phyloP scores from a whole-genome alignment of 805 yeast genomes.

The Maudiozyma serrabonitensis region DNA sequence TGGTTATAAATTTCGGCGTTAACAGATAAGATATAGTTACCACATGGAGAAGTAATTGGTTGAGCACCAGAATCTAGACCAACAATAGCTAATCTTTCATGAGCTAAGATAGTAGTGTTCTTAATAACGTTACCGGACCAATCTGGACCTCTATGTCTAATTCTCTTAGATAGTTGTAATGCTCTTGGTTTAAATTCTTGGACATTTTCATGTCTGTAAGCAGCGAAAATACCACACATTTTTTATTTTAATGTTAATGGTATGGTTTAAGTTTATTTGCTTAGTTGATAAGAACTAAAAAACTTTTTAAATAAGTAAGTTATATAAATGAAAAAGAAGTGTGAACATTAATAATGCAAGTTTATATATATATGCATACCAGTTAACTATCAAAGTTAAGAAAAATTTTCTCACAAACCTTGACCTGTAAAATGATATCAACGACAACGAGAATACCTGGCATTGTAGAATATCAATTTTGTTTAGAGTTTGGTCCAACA shows the following conservation, averaged over 20 bases:
- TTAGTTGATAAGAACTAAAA: too few species aligned
- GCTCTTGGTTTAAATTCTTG: conserved; percentile 80
- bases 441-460: too few species aligned
- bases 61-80: conserved; percentile 98
- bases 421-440: too few species aligned
- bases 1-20: conserved; percentile 99
- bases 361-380: background rate
- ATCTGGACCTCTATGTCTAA: conserved; percentile 99
- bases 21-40: conserved; percentile 64
- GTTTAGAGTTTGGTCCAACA: too few species aligned
- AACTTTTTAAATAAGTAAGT: too few species aligned
- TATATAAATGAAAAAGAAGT: too few species aligned
- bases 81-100: conserved; percentile 95
- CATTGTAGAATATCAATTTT: too few species aligned
- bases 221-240: conserved; percentile 99
- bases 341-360: too few species aligned
- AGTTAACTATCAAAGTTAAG: background rate
- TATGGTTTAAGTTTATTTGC: background rate
- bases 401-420: too few species aligned
- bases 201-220: conserved; percentile 71
- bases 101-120: conserved; percentile 76
- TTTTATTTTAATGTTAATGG: background rate
- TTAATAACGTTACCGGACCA: conserved; percentile 87
- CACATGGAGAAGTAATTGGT: conserved; percentile 81
- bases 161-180: conserved; percentile 78